Base-by-base conservation (phyloP, 2,329 filamentous ascomycete species). In the Elsinoe fawcettii region DNA sequence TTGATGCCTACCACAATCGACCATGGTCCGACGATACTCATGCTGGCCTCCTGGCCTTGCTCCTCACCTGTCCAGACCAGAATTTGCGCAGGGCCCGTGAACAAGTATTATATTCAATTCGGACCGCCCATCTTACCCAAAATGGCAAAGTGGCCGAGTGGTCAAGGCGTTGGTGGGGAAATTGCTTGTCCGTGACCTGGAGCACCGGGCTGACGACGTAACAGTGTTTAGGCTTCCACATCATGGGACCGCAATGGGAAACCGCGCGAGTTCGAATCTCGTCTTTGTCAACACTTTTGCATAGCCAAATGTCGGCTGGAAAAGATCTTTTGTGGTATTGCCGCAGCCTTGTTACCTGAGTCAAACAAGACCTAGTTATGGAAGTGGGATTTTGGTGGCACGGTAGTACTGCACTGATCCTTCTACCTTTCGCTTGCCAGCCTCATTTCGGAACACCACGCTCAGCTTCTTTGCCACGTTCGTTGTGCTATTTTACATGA, bases 181-280 rank as follows among this genome's bases (percentile, higher is more conserved):
- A 32, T 5, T 32, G 30, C 30, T 6, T 32, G 30, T 6, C 30
- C 30, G 30, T 32, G 30, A 32, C 30, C 12, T n/a, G n/a, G n/a
- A n/a, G n/a, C n/a, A n/a, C n/a, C n/a, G n/a, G n/a, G n/a, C 30
- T 32, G 30, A 32, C 30, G 30, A 5, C 5, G 5, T 5, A 32
- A 12, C 12, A 32, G 34, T 25, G 41, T 46, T 46, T 46, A 46
- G 41, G 41, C 25, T n/a, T 46, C 20, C 41, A 25, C 3, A 25
- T 46, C 5, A 6, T 37, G 34, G 23, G n/a, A 12, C 41, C 41
- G 41, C 23, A 25, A 46, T 46, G 41, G 41, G 41, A 46, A 46
- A 46, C 41, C 41, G 41, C 41, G 41, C 41, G 41, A 46, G 41
- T 46, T 46, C 41, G 41, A 46, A 46, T 46, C 41, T 46, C 41